Evolutionary conservation across 192 early-diverging fungal genomes (phyloP).

Genomic region (Coemansia sp.): DNA sequence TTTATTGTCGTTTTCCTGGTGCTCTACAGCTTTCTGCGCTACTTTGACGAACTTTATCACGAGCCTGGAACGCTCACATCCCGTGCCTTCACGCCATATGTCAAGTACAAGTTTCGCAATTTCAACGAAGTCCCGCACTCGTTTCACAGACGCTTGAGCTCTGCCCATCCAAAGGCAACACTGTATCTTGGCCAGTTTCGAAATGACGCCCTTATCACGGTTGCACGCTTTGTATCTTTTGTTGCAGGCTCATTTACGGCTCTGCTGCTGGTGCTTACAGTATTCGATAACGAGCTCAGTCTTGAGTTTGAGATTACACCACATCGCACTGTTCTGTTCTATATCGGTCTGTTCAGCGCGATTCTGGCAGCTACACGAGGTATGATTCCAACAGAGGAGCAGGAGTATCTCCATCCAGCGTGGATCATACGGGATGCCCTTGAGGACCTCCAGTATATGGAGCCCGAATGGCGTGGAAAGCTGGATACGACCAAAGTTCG

Average conservation of each 20-base stretch:
- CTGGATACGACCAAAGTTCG: slow-evolving; percentile 84
- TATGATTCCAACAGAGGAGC: slow-evolving; percentile 79
- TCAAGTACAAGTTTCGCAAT: slow-evolving; percentile 92
- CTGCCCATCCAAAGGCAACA: slow-evolving; percentile 70
- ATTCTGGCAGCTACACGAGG: slow-evolving; percentile 76
- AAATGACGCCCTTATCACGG: slow-evolving; percentile 71
- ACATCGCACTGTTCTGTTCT: slow-evolving; percentile 87
- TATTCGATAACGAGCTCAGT: slow-evolving; percentile 84
- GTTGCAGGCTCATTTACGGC: slow-evolving; percentile 86
- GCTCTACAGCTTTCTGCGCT: slow-evolving; percentile 86
- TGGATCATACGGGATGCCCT: slow-evolving; percentile 71
- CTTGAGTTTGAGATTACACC: slow-evolving; percentile 90
- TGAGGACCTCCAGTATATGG: slow-evolving; percentile 88
- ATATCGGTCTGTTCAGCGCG: slow-evolving; percentile 85
- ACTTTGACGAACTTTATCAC: slow-evolving; percentile 81
- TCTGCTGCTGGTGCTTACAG: slow-evolving; percentile 74
- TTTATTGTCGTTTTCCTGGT: slow-evolving; percentile 80
- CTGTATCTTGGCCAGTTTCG: slow-evolving; percentile 90
- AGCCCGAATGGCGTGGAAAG: slow-evolving; percentile 76
- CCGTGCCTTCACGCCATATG: slow-evolving; percentile 81
- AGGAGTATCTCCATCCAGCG: slow-evolving; percentile 79
- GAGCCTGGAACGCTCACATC: slow-evolving; percentile 80
- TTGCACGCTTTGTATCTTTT: slow-evolving; percentile 87
- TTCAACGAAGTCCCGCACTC: slow-evolving; percentile 97
- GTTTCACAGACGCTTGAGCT: slow-evolving; percentile 72